Conservation (phyloP, 768 basidiomycete genomes). For the Clathrus columnatus region DNA sequence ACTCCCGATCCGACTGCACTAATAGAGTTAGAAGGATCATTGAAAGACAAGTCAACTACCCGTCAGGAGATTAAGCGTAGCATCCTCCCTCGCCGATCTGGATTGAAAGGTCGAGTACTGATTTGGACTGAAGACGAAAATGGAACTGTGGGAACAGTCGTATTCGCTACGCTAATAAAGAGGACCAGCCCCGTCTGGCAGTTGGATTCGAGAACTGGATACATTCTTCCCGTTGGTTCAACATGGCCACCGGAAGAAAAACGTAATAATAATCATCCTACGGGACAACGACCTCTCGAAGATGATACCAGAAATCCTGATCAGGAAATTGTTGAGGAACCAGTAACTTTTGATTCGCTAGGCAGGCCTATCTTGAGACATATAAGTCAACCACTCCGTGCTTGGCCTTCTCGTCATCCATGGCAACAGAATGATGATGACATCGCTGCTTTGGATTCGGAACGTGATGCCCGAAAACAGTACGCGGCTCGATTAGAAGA, state of each 20-base stretch:
- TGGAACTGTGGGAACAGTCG: conserved; percentile 3
- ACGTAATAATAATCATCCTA: background rate
- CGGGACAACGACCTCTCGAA: too few species aligned
- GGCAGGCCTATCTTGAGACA: background rate
- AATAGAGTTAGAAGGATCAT: background rate
- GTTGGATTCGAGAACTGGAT: background rate
- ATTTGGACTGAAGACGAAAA: conserved; percentile 1
- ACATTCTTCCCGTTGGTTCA: background rate
- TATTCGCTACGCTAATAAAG: background rate
- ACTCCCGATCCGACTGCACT: background rate
- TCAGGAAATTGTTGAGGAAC: background rate
- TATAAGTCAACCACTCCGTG: background rate
- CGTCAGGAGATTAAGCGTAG: background rate
- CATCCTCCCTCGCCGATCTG: background rate
- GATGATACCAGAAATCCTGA: too few species aligned
- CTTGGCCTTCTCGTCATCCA: background rate
- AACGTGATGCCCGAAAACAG: background rate
- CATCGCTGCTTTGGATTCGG: background rate
- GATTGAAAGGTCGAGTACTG: background rate
- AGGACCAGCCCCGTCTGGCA: background rate
- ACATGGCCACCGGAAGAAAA: background rate
- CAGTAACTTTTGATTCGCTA: background rate
- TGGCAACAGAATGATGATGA: background rate
- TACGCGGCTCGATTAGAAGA: background rate
- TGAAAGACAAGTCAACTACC: background rate